These are phyloP conservation scores for Cercospora zeina DNA, from an alignment of 2,329 filamentous ascomycete genomes.

Conservation along the genomic window DNA sequence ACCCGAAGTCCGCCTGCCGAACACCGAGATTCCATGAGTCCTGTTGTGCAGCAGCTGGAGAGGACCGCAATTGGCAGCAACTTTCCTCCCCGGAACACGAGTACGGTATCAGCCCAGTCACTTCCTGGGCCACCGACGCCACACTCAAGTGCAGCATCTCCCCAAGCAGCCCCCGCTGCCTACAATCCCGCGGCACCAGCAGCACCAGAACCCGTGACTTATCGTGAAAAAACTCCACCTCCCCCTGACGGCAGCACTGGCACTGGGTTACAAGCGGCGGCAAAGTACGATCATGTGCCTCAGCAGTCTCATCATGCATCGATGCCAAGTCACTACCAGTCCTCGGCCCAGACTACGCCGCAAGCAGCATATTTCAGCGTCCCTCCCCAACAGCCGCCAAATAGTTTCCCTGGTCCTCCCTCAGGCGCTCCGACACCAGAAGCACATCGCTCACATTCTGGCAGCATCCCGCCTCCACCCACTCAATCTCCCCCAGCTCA, in stretches of 20 bases:
- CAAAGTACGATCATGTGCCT: conserved; percentile 41
- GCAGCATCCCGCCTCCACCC: conserved; percentile 32
- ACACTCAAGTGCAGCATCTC: conserved; percentile 27
- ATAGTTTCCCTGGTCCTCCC: conserved; percentile 27
- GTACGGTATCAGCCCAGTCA: conserved; percentile 43
- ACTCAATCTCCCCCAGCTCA: conserved; percentile 25
- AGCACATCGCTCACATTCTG: conserved; percentile 23
- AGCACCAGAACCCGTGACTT: conserved; percentile 68
- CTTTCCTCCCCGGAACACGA: conserved; percentile 47
- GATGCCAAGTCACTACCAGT: conserved; percentile 29
- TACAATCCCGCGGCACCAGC: conserved; percentile 79
- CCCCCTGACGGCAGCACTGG: conserved; percentile 63
- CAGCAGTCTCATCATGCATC: conserved; percentile 33
- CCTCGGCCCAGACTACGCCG: conserved; percentile 34
- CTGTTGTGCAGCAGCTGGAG: conserved; percentile 73
- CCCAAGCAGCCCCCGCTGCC: conserved; percentile 56
- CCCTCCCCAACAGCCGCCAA: conserved; percentile 38
- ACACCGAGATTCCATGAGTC: conserved; percentile 58
- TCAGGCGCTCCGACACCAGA: conserved; percentile 22
- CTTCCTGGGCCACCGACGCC: conserved; percentile 37
- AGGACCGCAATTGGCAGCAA: conserved; percentile 66
- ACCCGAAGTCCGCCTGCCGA: conserved; percentile 44
- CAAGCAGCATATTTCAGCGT: conserved; percentile 46
- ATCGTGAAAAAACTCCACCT: conserved; percentile 78
- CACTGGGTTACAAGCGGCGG: conserved; percentile 46